Base-by-base conservation (phyloP, 768 basidiomycete genomes). In the Cyclocybe aegerita region DNA sequence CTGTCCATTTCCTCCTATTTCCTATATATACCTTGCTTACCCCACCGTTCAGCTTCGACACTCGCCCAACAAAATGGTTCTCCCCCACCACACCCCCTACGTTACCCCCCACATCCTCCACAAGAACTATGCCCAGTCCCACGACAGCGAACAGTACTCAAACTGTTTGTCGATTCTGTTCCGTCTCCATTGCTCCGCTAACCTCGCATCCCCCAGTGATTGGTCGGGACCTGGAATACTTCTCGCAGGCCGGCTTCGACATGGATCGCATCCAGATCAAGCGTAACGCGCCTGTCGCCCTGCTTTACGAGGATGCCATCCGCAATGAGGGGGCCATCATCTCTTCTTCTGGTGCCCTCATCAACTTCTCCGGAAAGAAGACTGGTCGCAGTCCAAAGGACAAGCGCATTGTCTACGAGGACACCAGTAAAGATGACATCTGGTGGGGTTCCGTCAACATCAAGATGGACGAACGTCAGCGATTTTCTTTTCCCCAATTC, bases 381-480 rank as follows among this genome's bases (percentile, higher is more conserved):
- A 98, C 97, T 2, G 97, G 97, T 49, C 82, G 97, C 43, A 88
- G 85, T 60, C 97, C 97, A 46, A 99, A 98, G 69, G 97, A 99
- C 83, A 99, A 98, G 82, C 94, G 97, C 55, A 98, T 99, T 65
- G 97, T 99, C 64, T 98, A 79, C 67, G 97, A 99, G 70, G 95
- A 98, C 60, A 88, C 91, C 46, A 88, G 85, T 73, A 97, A 93
- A 72, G 93, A 98, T 65, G 84, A 98, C 55, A 88, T 99, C 68
- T 99, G 97, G 95, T 98, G 97, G 97, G 96, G 97, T 36, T 88
- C 92, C 30, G 94, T 98, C 61, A 99, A 99, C 77, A 98, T 98
- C 75, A 96, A 97, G 79, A 90, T 96, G 87, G 94, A 97, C 65
- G 91, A 93, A 66, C 91, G 90, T 90, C 65, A 55, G 88, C 78